These are phyloP conservation scores for Heliosperma pusillum DNA, from an alignment of 148 eudicot species.

Conservation along the genomic window DNA sequence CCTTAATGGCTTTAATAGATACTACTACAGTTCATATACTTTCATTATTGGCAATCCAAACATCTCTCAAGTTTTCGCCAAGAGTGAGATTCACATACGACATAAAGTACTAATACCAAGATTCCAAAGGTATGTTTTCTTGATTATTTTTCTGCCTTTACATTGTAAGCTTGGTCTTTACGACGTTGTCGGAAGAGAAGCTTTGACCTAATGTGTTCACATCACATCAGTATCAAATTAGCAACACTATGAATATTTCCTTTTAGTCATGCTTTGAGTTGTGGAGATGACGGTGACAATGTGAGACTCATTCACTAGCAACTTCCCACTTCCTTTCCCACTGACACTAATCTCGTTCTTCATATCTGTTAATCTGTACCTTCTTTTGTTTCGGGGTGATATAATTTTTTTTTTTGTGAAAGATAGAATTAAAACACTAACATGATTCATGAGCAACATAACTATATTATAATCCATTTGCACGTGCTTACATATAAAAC, in stretches of 20 bases:
- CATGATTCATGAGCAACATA: no score
- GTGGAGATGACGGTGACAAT: no score
- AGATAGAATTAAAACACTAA: no score
- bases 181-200: not conserved
- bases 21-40: slow-evolving; percentile 55
- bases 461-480: no score
- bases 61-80: slow-evolving; percentile 19
- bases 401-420: no score
- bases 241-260: not conserved
- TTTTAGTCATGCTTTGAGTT: not conserved
- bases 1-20: slow-evolving; percentile 52
- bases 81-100: slow-evolving; percentile 16
- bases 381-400: no score
- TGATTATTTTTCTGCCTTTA: slow-evolving; percentile 1
- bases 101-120: not conserved
- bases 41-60: slow-evolving; percentile 27
- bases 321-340: no score
- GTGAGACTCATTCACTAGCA: no score
- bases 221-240: not conserved
- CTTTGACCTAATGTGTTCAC: not conserved
- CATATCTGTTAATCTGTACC: no score
- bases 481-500: no score
- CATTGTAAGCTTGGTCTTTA: slow-evolving; percentile 1
- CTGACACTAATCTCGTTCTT: no score
- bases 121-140: slow-evolving; percentile 15